A percentile compares a stretch with the other conserved stretches of the same genome.
Evolutionary conservation across 495 filamentous ascomycete species (phyloP).

Genomic region (Xylaria palmicola): DNA sequence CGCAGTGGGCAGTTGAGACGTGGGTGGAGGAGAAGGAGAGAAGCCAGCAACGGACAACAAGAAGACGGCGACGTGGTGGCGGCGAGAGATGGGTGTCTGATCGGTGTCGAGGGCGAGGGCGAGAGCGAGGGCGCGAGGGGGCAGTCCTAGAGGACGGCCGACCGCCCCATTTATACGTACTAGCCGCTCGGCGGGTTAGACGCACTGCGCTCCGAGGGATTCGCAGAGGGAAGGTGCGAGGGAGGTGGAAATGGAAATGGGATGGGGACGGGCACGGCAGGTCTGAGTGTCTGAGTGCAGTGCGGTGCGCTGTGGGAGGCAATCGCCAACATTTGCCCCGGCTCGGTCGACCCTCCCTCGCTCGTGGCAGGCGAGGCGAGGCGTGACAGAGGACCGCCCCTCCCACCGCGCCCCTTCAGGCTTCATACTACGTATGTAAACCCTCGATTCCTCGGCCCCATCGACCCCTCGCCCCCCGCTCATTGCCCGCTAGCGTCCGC

Average conservation of each 20-base stretch:
- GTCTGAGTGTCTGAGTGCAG: background rate
- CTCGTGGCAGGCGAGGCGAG: background rate
- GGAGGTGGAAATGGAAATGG: background rate
- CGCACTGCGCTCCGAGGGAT: too few species aligned
- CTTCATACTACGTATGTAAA: too few species aligned
- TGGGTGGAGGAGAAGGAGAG: background rate
- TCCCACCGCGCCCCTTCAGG: too few species aligned
- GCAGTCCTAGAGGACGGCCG: background rate
- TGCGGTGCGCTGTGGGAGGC: background rate
- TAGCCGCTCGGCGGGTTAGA: background rate
- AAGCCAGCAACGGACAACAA: background rate
- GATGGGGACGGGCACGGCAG: background rate
- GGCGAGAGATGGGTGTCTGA: background rate
- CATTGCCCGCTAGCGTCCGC: background rate
- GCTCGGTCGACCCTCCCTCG: background rate
- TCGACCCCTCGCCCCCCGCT: background rate
- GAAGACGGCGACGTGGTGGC: too few species aligned
- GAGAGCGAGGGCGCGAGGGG: background rate
- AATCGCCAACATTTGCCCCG: slow-evolving; percentile 7
- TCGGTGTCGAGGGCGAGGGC: background rate
- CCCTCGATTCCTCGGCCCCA: too few species aligned
- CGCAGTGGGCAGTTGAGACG: background rate
- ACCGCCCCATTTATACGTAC: slow-evolving; percentile 6
- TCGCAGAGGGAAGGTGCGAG: background rate
- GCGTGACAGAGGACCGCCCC: background rate